Evolutionary conservation across 129 eudicot species (phyloP), one percentile per base, ranked within the genome.

Genomic region (Centrapalus pauciflorus): DNA sequence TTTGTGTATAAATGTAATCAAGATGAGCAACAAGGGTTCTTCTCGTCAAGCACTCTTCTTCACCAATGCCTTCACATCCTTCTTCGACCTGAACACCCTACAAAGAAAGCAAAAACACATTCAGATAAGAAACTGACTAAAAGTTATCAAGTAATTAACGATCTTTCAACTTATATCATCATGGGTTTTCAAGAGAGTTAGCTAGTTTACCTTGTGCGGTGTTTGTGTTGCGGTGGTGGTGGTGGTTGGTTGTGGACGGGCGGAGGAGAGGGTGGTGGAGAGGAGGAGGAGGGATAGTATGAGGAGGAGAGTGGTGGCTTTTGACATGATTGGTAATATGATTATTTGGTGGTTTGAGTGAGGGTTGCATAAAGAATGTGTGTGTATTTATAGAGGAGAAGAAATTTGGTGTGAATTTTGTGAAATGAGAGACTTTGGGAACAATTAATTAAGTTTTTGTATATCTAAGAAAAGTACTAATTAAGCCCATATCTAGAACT

Each of bases 11-110:
- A 54, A 85, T 85, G 69, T 85, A 85, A 61, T 85, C 91, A 52
- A 77, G 70, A 75, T 85, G 91, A 65, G 91, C 91, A 74, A 56
- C 87, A 60, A 79, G 80, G 55, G 87, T 82, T 51, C 87, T 75
- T 71, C 87, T 81, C 80, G 69, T 81, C 55, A 85, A 72, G 45
- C 90, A 81, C 48, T 81, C 91, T 40, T 79, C 82, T 63, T 85
- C 83, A 40, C 73, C 79, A n/a, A 72, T 48, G 41, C 81, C 87
- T 30, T 67, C 69, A 77, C 69, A 60, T 23, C 64, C 74, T 77
- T 65, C 74, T n/a, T 75, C 79, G 26, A 75, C 55, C 54, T 71
- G 73, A 64, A 45, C 56, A 58, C 38, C 76, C 82, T 71, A 49
- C 79, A 55, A 63, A 64, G 23, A 34, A 37, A 14, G 50, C 33